Percentiles rank a stretch among this genome's conserved stretches.
These are phyloP conservation scores for Scutellaria barbata DNA, from an alignment of 257 asterid species.

Conservation along the genomic window DNA sequence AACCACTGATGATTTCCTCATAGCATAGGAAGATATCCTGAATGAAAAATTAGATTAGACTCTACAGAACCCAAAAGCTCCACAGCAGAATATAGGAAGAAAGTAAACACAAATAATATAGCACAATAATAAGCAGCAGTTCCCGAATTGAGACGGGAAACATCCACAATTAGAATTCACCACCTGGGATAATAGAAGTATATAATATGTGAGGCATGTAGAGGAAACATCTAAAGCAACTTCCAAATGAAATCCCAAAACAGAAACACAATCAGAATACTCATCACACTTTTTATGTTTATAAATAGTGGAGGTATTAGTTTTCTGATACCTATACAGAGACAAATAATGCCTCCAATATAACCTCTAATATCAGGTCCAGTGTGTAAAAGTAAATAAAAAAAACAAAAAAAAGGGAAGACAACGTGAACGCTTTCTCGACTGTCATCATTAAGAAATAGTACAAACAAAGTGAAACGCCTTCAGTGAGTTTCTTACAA, in stretches of 20 bases:
- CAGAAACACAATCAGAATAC: slow-evolving; percentile 26
- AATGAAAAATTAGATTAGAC: slow-evolving; percentile 85
- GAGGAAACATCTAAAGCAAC: slow-evolving; percentile 33
- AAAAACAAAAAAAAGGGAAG: slow-evolving; percentile 15
- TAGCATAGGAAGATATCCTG: slow-evolving; percentile 86
- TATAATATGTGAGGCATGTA: slow-evolving; percentile 5
- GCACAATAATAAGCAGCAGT: slow-evolving; percentile 23
- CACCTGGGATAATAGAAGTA: slow-evolving; percentile 23
- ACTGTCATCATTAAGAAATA: slow-evolving; percentile 63
- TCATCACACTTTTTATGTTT: slow-evolving; percentile 31
- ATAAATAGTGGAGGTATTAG: slow-evolving; percentile 32
- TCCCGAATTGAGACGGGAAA: slow-evolving; percentile 23
- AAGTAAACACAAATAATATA: slow-evolving; percentile 29
- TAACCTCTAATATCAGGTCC: slow-evolving; percentile 45
- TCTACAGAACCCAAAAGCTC: slow-evolving; percentile 59
- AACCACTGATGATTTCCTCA: slow-evolving; percentile 94
- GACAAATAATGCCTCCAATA: slow-evolving; percentile 46
- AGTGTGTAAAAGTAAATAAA: slow-evolving; percentile 36
- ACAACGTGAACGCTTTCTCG: slow-evolving; percentile 46
- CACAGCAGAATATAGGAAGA: slow-evolving; percentile 29
- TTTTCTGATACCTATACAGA: slow-evolving; percentile 37
- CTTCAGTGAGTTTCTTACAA: slow-evolving; percentile 95
- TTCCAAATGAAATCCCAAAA: slow-evolving; percentile 28
- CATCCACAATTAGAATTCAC: slow-evolving; percentile 23
- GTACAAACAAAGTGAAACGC: slow-evolving; percentile 74